These are phyloP conservation scores for Buxus sempervirens DNA, from an alignment of 164 flowering plant genomes.

Conservation along the genomic window DNA sequence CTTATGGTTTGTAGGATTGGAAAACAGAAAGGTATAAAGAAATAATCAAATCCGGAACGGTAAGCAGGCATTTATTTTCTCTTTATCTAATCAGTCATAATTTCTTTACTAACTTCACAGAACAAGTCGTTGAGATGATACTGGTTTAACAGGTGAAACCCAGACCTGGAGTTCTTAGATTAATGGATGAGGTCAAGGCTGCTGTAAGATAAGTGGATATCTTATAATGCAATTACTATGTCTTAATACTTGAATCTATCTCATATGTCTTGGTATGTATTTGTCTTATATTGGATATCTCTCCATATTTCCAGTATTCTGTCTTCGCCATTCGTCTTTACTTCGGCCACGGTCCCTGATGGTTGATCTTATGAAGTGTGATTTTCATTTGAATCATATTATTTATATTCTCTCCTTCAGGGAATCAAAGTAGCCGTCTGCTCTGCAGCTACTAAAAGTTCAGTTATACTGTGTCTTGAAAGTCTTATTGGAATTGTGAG, in stretches of 20 bases:
- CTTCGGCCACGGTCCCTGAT: too few relatives aligned
- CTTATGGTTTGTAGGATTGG: constrained; percentile 73
- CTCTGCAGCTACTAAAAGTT: constrained; percentile 98
- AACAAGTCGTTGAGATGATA: constrained; percentile 13
- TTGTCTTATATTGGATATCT: neutral
- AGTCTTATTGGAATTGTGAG: constrained; percentile 83
- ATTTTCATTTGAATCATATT: too few relatives aligned
- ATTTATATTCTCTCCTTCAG: constrained; percentile 31
- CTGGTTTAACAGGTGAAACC: constrained; percentile 65
- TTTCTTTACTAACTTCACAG: neutral
- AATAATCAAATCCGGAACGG: constrained; percentile 91
- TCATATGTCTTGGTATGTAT: neutral
- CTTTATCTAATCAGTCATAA: neutral
- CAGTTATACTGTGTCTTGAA: constrained; percentile 91
- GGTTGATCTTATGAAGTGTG: too few relatives aligned
- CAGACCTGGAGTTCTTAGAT: constrained; percentile 88
- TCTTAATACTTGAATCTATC: constrained; percentile 2
- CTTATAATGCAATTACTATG: constrained; percentile 11
- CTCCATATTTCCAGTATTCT: too few relatives aligned
- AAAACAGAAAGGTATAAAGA: constrained; percentile 95
- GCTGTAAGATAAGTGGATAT: constrained; percentile 56
- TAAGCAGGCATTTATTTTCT: constrained; percentile 37
- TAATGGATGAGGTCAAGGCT: constrained; percentile 94
- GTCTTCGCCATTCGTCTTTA: too few relatives aligned
- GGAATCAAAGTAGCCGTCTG: constrained; percentile 91